Base-by-base conservation (phyloP, 129 eudicot species). In the carrot (Daucus carota) region DNA sequence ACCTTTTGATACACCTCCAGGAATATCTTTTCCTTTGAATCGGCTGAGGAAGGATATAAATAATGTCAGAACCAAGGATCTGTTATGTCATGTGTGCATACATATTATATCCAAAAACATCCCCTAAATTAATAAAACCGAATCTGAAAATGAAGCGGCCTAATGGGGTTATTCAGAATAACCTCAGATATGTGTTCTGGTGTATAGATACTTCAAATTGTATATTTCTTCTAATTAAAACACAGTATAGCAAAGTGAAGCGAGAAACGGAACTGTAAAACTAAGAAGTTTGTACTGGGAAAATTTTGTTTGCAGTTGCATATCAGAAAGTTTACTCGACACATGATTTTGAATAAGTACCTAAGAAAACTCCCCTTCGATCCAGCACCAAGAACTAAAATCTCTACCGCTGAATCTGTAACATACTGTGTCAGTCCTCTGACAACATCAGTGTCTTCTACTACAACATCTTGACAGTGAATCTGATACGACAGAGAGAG, bases 391-490 rank as follows among this genome's bases (percentile, higher is more conserved):
- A 91, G 79, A 32, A 89, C 79, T 81, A 93, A 72, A 50, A 93
- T 80, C 65, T 93, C 98, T 70, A 93, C 80, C 24, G 87, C 91
- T 22, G 96, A 80, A 40, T 83, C 91, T 73, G 82, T 80, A 44
- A 87, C 86, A 74, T 76, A 93, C 31, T 89, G 93, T 17, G 78
- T 12, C 20, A 90, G 26, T 67, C 92, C 96, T 85, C 73, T 90
- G 36, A 79, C 82, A 50, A 87, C 86, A 73, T 93, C 98, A 40
- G 86, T 66, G 47, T 90, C 97, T 28, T 93, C 96, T 41, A 93
- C 73, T 72, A 86, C 86, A 45, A 87, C 78, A 42, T 91, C 96
- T 15, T 79, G 84, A 78, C 93, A 85, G 57, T 84, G 81, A 81
- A 91, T 86, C 97, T 91, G 82, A 74, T 62, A 41, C 22, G 11